Base-by-base conservation (phyloP, 148 eudicot genomes). In the Chenopodium album region DNA sequence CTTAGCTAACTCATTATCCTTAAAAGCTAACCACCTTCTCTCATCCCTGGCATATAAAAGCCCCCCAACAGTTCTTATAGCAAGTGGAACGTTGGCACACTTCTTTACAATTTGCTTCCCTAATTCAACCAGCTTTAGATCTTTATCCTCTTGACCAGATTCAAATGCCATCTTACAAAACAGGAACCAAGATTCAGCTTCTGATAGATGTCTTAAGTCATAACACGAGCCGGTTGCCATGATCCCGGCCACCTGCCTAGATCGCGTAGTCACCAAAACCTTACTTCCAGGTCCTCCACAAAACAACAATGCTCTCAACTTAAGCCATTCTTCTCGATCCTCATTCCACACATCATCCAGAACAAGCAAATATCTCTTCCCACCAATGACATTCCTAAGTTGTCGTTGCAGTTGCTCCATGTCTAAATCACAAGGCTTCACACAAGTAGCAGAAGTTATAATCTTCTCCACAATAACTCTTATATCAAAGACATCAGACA, bases 311-410 rank as follows among this genome's bases (percentile, higher is more conserved):
- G 68, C 65, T 31, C 63, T 75, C 83, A 84, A 84, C 73, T 64
- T 19, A 44, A 75, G 70, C 86, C 86, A 84, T 60, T 80, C 31
- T n/a, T 22, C 46, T 10, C 56, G 72, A 75, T 75, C 65, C 54
- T 41, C 75, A 22, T 71, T 80, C 72, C 83, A 68, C 17, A 84
- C 46, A 75, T 84, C 77, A 76, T 84, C 83, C 26, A 84, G 66
- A 79, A 83, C 82, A 74, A 83, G 79, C 64, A 84, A 59, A 37
- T 56, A 79, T 46, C 28, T 69, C 50, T 69, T 84, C 32, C 65
- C 77, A 9, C 20, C 11, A 9, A 80, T 75, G 23, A 29, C 28
- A 17, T 63, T 41, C 26, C 12, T 52, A 44, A 84, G 52, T 16
- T 80, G 77, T 8, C 48, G 26, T 63, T 59, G 77, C 23, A 71